Evolutionary conservation across 148 eudicot species (phyloP).

Genomic region (Nepenthes gracilis): DNA sequence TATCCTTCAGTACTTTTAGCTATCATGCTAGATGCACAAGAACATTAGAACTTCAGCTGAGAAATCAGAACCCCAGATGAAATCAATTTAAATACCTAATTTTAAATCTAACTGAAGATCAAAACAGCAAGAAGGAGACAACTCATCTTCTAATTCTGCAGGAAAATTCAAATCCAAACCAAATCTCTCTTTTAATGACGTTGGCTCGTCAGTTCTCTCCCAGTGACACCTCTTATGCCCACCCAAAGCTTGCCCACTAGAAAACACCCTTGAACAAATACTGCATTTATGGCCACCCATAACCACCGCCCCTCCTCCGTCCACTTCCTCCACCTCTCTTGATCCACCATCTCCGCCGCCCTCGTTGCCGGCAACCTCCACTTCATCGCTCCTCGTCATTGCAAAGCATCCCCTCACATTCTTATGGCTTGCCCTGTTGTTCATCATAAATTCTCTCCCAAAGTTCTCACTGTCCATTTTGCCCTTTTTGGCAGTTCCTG

Average conservation of each 20-base stretch:
- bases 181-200: not conserved
- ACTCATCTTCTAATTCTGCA: slow-evolving; percentile 16
- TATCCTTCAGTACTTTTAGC: too few species aligned
- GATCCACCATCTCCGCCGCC: not conserved
- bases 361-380: not conserved
- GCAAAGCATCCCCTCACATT: slow-evolving; percentile 87
- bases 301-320: not conserved
- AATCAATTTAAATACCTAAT: not conserved
- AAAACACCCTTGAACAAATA: slow-evolving; percentile 52
- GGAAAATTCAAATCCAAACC: slow-evolving; percentile 44
- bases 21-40: too few species aligned
- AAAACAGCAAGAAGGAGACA: slow-evolving; percentile 9
- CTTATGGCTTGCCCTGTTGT: slow-evolving; percentile 88
- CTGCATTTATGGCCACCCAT: slow-evolving; percentile 39
- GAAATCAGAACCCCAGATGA: too few species aligned
- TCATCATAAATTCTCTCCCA: slow-evolving; percentile 6
- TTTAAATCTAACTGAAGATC: not conserved
- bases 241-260: slow-evolving; percentile 78
- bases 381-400: slow-evolving; percentile 9
- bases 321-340: not conserved
- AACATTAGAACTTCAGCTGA: too few species aligned
- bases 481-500: too few species aligned
- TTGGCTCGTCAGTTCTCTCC: slow-evolving; percentile 22
- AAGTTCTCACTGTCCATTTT: too few species aligned
- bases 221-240: slow-evolving; percentile 81